A percentile compares a stretch with the other conserved stretches of the same genome.
phyloP scores from a whole-genome alignment of 108 stramenopile genomes.

The Skeletonema marinoi region DNA sequence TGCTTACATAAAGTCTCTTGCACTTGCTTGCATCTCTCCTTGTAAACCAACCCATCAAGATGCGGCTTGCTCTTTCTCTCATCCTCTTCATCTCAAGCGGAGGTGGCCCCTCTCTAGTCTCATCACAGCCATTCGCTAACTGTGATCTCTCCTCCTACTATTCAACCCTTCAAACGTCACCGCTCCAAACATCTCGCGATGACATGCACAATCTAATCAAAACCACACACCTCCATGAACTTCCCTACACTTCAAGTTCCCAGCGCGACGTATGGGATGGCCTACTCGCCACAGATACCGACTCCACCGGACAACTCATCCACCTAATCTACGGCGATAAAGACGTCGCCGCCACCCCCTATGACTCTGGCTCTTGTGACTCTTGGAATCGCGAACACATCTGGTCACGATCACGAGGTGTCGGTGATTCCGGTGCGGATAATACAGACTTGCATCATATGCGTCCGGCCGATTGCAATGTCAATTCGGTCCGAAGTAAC shows the following conservation, averaged over 20 bases:
- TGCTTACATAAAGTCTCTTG: no score
- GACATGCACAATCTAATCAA: conserved; percentile 37
- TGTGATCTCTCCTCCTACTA: conserved; percentile 26
- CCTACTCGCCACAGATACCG: conserved; percentile 55
- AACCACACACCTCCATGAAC: conserved; percentile 47
- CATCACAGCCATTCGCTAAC: conserved; percentile 7
- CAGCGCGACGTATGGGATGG: conserved; percentile 67
- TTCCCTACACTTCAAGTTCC: conserved; percentile 61
- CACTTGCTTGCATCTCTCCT: no score
- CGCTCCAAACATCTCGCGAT: conserved; percentile 6
- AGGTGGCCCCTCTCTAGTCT: neutral
- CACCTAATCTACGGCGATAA: conserved; percentile 46
- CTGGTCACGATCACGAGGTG: conserved; percentile 52
- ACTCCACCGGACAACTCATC: conserved; percentile 29
- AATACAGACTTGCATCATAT: conserved; percentile 72
- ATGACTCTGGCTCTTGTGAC: conserved; percentile 37
- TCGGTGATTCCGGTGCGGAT: conserved; percentile 5
- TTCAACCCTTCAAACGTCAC: neutral
- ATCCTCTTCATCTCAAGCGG: no score
- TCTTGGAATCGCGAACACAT: conserved; percentile 85
- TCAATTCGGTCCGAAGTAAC: conserved; percentile 68
- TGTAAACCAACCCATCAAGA: no score
- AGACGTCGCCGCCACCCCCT: conserved; percentile 21
- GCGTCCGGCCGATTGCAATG: conserved; percentile 64
- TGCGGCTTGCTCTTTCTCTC: no score